Base-by-base conservation (phyloP, 192 early-diverging fungal species). In the Coemansia reversa region DNA sequence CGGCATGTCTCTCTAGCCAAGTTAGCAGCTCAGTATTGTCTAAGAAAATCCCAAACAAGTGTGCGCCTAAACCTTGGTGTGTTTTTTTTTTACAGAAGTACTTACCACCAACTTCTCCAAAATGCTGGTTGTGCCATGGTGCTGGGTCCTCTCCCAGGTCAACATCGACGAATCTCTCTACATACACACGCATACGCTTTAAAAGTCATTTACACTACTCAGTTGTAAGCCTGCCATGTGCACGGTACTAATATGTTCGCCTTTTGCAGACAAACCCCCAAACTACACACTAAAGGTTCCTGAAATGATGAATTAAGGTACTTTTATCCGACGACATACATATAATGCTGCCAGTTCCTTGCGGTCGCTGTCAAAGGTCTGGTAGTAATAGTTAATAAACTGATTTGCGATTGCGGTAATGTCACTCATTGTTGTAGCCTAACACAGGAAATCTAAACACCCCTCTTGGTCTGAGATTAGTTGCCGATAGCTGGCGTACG, bases 311-410 rank as follows among this genome's bases (percentile, higher is more conserved):
- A 19, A 25, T 18, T 51, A 29, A 66, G 39, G 6, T 7, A 8
- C 35, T 16, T 42, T 19, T 51, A 12, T 1, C 50, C 1, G 20
- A 49, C 72, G 33, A 81, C 89, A 58, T 90, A 95, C 93, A 78
- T 96, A 98, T 62, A 98, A 87, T 32, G 84, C 63, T 14, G 63
- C 73, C 39, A 98, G 84, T 0, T 64, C 63, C 4, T 60, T 56
- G 55, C 94, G 87, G 79, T 91, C 81, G 24, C 62, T 16, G 74
- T 94, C 94, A 75, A 98, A 98, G 14, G 87, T 85, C 57, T 83
- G 52, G 82, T 98, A 98, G 86, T 98, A 98, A 74, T 72, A 98
- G 3, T 89, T 81, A 55, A 83, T 81, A 80, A 98, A 96, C 71
- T 85, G 73, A 63, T 88, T 84, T 25, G 88, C 92, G 76, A 88